phyloP scores from a whole-genome alignment of 2,329 filamentous ascomycete species.

The Zopfia rhizophila region DNA sequence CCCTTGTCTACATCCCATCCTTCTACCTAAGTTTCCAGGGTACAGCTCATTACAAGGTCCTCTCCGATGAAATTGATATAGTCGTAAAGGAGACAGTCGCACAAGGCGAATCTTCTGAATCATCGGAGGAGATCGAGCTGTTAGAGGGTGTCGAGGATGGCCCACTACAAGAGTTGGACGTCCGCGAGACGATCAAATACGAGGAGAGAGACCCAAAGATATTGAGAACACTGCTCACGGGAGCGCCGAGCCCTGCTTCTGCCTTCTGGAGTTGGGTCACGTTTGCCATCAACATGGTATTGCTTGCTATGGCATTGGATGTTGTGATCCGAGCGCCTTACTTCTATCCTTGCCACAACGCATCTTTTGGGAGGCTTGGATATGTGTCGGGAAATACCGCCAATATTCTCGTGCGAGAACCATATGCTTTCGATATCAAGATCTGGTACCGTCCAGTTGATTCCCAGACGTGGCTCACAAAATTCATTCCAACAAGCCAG shows the following conservation, averaged over 20 bases:
- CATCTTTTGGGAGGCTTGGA: slow-evolving; percentile 87
- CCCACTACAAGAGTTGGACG: slow-evolving; percentile 60
- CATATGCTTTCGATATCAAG: slow-evolving; percentile 74
- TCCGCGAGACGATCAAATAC: slow-evolving; percentile 71
- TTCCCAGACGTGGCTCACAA: slow-evolving; percentile 40
- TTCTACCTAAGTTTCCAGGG: slow-evolving; percentile 69
- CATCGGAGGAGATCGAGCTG: slow-evolving; percentile 43
- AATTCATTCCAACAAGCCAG: slow-evolving; percentile 41
- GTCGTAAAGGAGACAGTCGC: slow-evolving; percentile 54
- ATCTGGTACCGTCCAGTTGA: slow-evolving; percentile 45
- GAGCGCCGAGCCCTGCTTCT: slow-evolving; percentile 78
- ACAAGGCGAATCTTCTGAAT: slow-evolving; percentile 38
- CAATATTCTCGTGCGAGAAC: slow-evolving; percentile 85
- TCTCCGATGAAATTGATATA: slow-evolving; percentile 68
- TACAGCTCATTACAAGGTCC: slow-evolving; percentile 66
- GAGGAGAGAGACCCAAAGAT: slow-evolving; percentile 66
- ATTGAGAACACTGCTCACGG: slow-evolving; percentile 76
- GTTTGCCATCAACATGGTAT: slow-evolving; percentile 75
- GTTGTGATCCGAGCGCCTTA: slow-evolving; percentile 78
- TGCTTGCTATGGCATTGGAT: slow-evolving; percentile 78
- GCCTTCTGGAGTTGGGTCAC: slow-evolving; percentile 73
- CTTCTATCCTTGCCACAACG: slow-evolving; percentile 75
- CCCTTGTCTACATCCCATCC: slow-evolving; percentile 72
- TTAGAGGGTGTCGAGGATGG: slow-evolving; percentile 54
- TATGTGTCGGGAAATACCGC: slow-evolving; percentile 85